Evolutionary conservation across 2,329 filamentous ascomycete species (phyloP).

Genomic region (Orbilia javanica): DNA sequence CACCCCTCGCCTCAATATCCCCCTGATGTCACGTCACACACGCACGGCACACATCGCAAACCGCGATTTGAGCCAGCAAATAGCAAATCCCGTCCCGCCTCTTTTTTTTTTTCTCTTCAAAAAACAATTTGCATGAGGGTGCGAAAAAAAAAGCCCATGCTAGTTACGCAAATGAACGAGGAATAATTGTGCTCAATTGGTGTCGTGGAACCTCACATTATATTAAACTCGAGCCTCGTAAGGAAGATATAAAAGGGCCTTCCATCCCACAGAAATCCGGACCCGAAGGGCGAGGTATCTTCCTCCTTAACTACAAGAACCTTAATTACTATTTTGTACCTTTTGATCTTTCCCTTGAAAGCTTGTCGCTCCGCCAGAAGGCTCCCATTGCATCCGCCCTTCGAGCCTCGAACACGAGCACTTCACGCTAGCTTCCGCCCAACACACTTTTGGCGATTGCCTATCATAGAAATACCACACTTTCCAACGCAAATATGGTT

Average conservation of each 20-base stretch:
- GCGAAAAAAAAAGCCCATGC: too few relatives aligned
- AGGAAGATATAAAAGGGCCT: background rate
- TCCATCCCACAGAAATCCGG: background rate
- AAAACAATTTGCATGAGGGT: too few relatives aligned
- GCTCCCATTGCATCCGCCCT: too few relatives aligned
- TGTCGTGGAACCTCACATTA: conserved; percentile 5
- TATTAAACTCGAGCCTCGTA: background rate
- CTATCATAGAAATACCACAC: conserved; percentile 5
- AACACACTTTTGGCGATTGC: background rate
- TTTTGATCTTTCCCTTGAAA: background rate
- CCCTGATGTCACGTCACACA: background rate
- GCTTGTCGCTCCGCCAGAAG: too few relatives aligned
- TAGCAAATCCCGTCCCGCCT: too few relatives aligned
- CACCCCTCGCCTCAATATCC: background rate
- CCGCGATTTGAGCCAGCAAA: conserved; percentile 39
- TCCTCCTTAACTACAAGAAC: too few relatives aligned
- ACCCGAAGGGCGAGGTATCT: background rate
- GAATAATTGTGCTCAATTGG: conserved; percentile 33
- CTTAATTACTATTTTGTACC: too few relatives aligned
- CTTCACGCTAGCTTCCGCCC: too few relatives aligned
- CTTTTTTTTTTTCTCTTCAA: too few relatives aligned
- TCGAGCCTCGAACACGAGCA: too few relatives aligned
- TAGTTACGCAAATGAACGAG: too few relatives aligned
- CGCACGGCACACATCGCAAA: conserved; percentile 15
- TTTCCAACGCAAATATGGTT: conserved; percentile 10